Base-by-base conservation (phyloP, 495 filamentous ascomycete genomes). In the Darksidea phi region DNA sequence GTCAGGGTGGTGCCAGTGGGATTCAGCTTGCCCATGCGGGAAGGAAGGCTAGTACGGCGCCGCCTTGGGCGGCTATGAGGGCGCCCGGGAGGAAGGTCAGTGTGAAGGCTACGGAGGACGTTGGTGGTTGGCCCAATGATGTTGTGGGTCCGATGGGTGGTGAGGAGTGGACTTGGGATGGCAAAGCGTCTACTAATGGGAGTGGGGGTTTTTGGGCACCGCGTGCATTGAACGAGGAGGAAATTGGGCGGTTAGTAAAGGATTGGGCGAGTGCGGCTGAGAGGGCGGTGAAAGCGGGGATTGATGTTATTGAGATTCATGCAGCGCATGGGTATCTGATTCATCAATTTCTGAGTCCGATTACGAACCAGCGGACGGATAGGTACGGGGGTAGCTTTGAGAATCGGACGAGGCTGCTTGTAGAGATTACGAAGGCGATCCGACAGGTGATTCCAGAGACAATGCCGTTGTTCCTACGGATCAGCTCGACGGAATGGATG, bases 11-110 rank as follows among this genome's bases (percentile, higher is more conserved):
- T 71, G 84, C 86, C 63, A 83, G 89, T 46, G 88, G 79, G 43
- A 84, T 93, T 59, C 89, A 94, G 74, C 71, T 93, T 6, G 86
- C 76, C 13, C 89, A 94, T 67, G 88, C 88, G 1, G 89, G 89
- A 1, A 76, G 88, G n/a, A 91, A 91, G 67, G 86, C 85, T 0
- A 81, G 76, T 51, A 87, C 81, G 0, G 78, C 88, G 2, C 81
- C 88, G 0, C 87, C 87, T 0, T 90, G 87, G 86, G 59, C 89
- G 3, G 72, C 73, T 60, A 46, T 58, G 41, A 36, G 28, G 6
- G 18, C 1, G n/a, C 12, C 5, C 1, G 75, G 77, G 6, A 75
- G 63, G 15, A 59, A 59, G 20, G 21, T 61, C 13, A 54, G 36
- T 34, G 34, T 59, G 32, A 67, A 77, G 0, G 86, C 86, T 0